Evolutionary conservation across 1,284 basidiomycete genomes (phyloP).

Genomic region (Sphagnurus paluster): DNA sequence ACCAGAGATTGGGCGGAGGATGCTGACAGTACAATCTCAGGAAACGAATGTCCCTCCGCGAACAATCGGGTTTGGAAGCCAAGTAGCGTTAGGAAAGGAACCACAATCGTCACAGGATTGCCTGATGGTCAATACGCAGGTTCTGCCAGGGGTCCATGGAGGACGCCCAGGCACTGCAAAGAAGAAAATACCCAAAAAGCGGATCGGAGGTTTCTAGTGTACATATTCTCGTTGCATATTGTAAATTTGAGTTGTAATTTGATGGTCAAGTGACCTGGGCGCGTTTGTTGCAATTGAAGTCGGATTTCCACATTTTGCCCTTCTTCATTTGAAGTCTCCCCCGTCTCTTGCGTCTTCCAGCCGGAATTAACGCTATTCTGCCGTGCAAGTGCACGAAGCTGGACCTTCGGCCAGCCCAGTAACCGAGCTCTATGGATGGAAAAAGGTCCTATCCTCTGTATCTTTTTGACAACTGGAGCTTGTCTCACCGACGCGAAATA

Average conservation of each 20-base stretch:
- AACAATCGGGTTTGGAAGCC: conserved; percentile 13
- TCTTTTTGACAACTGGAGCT: background rate
- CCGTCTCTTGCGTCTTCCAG: conserved; percentile 20
- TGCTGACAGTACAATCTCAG: conserved; percentile 13
- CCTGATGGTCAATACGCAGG: conserved; percentile 66
- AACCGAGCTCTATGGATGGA: conserved; percentile 78
- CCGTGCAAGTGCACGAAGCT: conserved; percentile 63
- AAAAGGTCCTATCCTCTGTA: conserved; percentile 49
- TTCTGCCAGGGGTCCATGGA: conserved; percentile 70
- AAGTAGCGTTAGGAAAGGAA: conserved; percentile 13
- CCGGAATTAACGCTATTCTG: conserved; percentile 23
- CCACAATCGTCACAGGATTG: conserved; percentile 42
- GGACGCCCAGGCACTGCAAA: conserved; percentile 51
- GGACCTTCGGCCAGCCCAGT: conserved; percentile 59
- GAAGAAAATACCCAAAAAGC: conserved; percentile 67
- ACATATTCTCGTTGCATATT: background rate
- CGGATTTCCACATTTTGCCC: too few species aligned
- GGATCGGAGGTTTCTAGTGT: conserved; percentile 68
- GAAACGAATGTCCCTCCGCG: conserved; percentile 9
- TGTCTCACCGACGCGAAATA: conserved; percentile 26
- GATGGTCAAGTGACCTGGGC: conserved; percentile 18
- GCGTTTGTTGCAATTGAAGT: conserved; percentile 8
- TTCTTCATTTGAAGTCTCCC: conserved; percentile 20
- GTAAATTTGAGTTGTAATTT: background rate
- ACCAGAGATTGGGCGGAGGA: conserved; percentile 14